Evolutionary conservation across 2,329 filamentous ascomycete species (phyloP).

Genomic region (Didymella sp.): DNA sequence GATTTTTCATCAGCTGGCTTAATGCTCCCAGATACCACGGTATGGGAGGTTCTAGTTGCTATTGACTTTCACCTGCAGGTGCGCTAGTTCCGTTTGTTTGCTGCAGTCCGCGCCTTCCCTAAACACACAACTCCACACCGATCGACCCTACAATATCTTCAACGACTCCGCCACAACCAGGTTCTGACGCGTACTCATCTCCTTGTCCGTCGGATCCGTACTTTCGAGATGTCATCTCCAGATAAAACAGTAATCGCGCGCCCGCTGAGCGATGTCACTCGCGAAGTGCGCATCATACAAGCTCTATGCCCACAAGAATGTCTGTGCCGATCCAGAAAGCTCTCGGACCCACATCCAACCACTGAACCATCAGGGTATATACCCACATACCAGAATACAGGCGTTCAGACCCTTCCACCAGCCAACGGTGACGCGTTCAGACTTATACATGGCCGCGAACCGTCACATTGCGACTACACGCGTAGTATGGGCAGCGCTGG

Average conservation of each 20-base stretch:
- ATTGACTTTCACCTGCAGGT: neutral
- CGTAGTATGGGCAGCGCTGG: constrained; percentile 18
- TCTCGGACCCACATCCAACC: neutral
- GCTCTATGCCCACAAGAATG: neutral
- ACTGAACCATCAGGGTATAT: neutral
- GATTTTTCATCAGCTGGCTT: neutral
- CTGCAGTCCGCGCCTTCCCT: neutral
- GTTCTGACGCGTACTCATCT: too few relatives aligned
- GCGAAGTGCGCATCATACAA: neutral
- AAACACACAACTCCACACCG: neutral
- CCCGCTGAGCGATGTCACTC: neutral
- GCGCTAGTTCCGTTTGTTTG: neutral
- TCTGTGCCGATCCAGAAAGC: neutral
- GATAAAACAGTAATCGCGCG: neutral
- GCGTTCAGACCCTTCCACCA: constrained; percentile 25
- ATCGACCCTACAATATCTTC: neutral
- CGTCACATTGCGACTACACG: constrained; percentile 8
- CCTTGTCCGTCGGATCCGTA: too few relatives aligned
- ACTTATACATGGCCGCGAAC: constrained; percentile 22
- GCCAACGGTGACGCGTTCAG: constrained; percentile 13
- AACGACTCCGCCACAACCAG: neutral
- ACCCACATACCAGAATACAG: constrained; percentile 21
- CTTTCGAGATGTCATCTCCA: neutral
- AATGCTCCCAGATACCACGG: neutral
- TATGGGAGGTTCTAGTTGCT: neutral